Evolutionary conservation across 257 asterid species (phyloP), one percentile per base, ranked within the genome.

Genomic region (Scutellaria baicalensis): DNA sequence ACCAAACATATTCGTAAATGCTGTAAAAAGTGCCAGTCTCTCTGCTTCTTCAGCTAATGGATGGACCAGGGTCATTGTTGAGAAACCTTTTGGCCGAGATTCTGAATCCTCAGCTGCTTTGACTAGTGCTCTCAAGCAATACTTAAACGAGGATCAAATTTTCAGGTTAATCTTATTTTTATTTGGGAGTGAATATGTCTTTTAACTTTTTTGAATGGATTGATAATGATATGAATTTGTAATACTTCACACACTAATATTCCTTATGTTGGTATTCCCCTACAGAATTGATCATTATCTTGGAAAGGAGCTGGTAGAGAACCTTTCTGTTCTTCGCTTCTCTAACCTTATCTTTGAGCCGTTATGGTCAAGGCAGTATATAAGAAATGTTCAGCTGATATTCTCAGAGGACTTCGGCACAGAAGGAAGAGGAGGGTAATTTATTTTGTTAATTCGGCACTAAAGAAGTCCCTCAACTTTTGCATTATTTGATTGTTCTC

Each of bases 341-440:
- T 88, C 98, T 45, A 93, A 93, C 73, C 95, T 90, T 76, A 88
- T 93, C 51, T 93, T 93, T 18, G 97, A 90, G 78, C 98, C 98
- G 23, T 77, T 93, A 54, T 93, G 98, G 98, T 93, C 97, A 62
- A 89, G 98, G 83, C 93, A 88, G 79, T 89, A 93, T 78, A 93
- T 93, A 73, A 81, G 95, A 76, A 93, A 93, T 63, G 98, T 93
- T 77, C 98, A 93, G 79, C 79, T 93, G 69, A 88, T 93, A 75
- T 93, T 93, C 84, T 93, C 98, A 0, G 98, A 93, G 85, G 96
- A 93, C 86, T 93, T 93, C 59, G 98, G 98, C 36, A 93, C 98
- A 17, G 98, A 93, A 86, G 98, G 98, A 54, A 84, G 97, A 27
- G 98, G 98, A 87, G 98, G 98, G 98, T 93, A 90, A 51, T 66